These are phyloP conservation scores for Leccinum boreale DNA, from an alignment of 768 basidiomycete genomes.

Conservation along the genomic window DNA sequence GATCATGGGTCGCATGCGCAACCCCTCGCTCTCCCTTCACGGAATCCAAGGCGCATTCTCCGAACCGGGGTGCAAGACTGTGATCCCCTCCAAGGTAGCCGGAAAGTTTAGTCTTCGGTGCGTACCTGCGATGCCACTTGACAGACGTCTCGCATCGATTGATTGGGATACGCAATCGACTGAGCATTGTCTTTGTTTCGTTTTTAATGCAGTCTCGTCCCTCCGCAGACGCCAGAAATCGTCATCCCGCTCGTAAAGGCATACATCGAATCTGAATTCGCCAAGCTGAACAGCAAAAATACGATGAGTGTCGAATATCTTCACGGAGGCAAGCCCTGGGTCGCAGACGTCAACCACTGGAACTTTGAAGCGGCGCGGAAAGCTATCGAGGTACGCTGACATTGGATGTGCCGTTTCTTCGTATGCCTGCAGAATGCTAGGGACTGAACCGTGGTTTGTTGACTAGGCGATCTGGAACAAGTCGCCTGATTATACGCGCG, in stretches of 20 bases:
- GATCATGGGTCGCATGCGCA: conserved; percentile 93
- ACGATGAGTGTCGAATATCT: conserved; percentile 65
- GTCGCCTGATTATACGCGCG: conserved; percentile 80
- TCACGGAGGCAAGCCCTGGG: conserved; percentile 89
- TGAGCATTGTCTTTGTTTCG: not conserved
- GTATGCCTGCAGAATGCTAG: not conserved
- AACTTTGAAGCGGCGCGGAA: conserved; percentile 86
- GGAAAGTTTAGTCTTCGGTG: conserved; percentile 96
- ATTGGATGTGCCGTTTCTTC: not conserved
- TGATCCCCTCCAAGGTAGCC: conserved; percentile 84
- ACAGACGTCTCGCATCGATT: not conserved
- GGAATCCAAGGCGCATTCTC: conserved; percentile 96
- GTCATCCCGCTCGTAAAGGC: conserved; percentile 67
- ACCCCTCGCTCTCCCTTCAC: conserved; percentile 85
- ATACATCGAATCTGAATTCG: conserved; percentile 77
- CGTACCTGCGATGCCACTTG: conserved; percentile 17
- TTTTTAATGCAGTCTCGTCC: conserved; percentile 55
- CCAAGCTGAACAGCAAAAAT: conserved; percentile 84
- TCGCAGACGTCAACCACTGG: conserved; percentile 84
- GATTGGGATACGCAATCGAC: not conserved
- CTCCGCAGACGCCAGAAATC: conserved; percentile 77
- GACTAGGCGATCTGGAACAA: conserved; percentile 53
- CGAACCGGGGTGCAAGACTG: conserved; percentile 80
- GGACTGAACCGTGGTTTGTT: not conserved
- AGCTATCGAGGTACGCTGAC: conserved; percentile 77